Base-by-base conservation (phyloP, 495 filamentous ascomycete species). In the Annulohypoxylon bovei region DNA sequence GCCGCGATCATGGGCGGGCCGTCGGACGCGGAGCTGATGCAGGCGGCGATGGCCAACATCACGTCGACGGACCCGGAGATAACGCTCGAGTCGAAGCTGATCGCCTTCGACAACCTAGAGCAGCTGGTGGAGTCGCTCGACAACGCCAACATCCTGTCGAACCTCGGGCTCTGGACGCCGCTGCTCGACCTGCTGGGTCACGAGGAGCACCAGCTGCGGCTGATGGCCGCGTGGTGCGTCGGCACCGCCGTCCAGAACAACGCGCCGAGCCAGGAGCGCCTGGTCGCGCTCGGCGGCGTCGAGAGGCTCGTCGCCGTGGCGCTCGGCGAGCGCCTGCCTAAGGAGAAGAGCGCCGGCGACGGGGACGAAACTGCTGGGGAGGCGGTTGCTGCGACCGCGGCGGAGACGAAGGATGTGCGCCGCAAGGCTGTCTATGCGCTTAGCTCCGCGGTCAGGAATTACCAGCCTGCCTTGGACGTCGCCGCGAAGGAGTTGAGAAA, bases 231-330 rank as follows among this genome's bases (percentile, higher is more conserved):
- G 1, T 97, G 94, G 94, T 97, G 94, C 82, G 82, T 93, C 30
- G 93, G 92, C 27, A 97, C 94, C 4, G 95, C 96, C 2, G 96
- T 98, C 60, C 93, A 98, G 84, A 99, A 99, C 77, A 98, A 99
- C 76, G 83, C 84, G 28, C 91, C 90, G 77, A 87, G 86, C 16
- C 95, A 99, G 78, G 91, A 94, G 80, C 88, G 87, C 68, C 79
- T 96, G 35, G 76, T 96, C 22, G 88, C 87, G 4, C 76, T 92
- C 47, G 92, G 91, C 20, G 93, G 87, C 6, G 81, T 98, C 11
- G 84, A 89, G 50, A 86, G 77, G 39, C 84, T 98, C 16, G 88
- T 92, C 6, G 79, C 83, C 9, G 75, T 97, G 49, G 88, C 91
- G 14, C 70, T 77, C 9, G 75, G 75, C 81, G 86, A 65, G 65